Conservation (phyloP, 768 basidiomycete species). For the Mycena haematopus region DNA sequence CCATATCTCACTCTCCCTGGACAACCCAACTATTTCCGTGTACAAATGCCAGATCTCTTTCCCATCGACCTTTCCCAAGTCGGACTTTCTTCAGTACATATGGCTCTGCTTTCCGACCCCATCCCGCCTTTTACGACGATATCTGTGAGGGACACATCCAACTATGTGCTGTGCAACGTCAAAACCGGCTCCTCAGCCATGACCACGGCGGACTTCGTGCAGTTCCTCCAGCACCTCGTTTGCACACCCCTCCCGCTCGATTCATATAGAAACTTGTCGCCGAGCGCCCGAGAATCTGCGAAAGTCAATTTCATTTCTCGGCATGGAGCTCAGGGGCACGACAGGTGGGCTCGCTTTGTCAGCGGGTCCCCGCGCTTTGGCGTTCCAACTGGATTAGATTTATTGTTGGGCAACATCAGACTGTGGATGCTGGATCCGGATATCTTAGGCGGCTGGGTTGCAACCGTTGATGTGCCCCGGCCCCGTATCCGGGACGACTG, state of each 20-base stretch:
- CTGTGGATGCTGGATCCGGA: constrained; percentile 8
- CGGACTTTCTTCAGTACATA: not conserved
- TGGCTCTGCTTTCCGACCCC: not conserved
- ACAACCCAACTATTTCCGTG: not conserved
- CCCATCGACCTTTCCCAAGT: constrained; percentile 7
- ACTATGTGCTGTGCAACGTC: constrained; percentile 4
- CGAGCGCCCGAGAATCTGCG: not conserved
- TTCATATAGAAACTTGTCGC: not conserved
- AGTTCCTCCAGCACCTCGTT: constrained; percentile 15
- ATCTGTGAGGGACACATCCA: not conserved
- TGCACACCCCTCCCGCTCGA: not conserved
- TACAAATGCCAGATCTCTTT: not conserved
- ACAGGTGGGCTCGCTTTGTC: constrained; percentile 2
- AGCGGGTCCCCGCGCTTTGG: not conserved
- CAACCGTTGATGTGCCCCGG: constrained; percentile 7
- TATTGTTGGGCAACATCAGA: constrained; percentile 3
- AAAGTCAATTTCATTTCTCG: not conserved
- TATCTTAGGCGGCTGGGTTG: not conserved
- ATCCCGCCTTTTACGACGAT: constrained; percentile 6
- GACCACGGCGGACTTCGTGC: constrained; percentile 6
- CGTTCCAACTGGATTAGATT: constrained; percentile 5
- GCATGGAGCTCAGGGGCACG: not conserved
- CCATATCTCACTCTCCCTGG: not conserved
- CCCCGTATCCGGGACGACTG: not conserved
- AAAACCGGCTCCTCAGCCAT: not conserved